Evolutionary conservation across 192 early-diverging fungal genomes (phyloP), one percentile per base, ranked within the genome.

Genomic region (Coemansia asiatica): DNA sequence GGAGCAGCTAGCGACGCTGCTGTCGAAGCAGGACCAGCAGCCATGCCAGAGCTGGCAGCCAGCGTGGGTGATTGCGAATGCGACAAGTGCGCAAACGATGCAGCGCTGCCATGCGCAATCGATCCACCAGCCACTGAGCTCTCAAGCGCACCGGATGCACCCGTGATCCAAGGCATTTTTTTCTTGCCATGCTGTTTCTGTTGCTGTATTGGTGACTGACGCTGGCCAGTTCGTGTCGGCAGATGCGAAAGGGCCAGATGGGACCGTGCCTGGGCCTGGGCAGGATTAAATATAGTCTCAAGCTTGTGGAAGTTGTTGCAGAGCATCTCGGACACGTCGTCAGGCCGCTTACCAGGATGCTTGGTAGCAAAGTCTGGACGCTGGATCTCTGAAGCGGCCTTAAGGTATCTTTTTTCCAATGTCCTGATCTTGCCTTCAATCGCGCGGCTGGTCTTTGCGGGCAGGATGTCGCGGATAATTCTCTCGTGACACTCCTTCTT

Each of bases 371-470:
- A 75, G 40, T 75, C 69, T 0, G 49, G 49, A 12, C 63, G 62
- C 63, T 72, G 69, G 33, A 68, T 67, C 36, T 81, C 79, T 4
- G 55, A 33, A 47, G 61, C 64, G 0, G 72, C 73, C 51, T 69
- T 68, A 26, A 58, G 67, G 28, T 81, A 81, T 10, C 73, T 73
- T 61, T 75, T 81, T 27, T 81, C 79, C 13, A 81, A 48, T 4
- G 79, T 81, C 44, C 79, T 73, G 27, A 81, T 81, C 63, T 81
- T 81, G 64, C 79, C 79, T 53, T 81, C 79, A 28, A 81, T 81
- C 4, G 79, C 69, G 9, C 79, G 73, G 46, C 79, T 81, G 35
- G 79, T 81, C 53, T 81, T 81, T 66, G 22, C 38, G 16, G 79
- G 70, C 60, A 81, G 55, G 5, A 81, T 70, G 1, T 80, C 79